A percentile compares a stretch with the other conserved stretches of the same genome.
These are phyloP conservation scores for Aureobasidium subglaciale DNA, from an alignment of 2,329 filamentous ascomycete genomes.

Conservation along the genomic window DNA sequence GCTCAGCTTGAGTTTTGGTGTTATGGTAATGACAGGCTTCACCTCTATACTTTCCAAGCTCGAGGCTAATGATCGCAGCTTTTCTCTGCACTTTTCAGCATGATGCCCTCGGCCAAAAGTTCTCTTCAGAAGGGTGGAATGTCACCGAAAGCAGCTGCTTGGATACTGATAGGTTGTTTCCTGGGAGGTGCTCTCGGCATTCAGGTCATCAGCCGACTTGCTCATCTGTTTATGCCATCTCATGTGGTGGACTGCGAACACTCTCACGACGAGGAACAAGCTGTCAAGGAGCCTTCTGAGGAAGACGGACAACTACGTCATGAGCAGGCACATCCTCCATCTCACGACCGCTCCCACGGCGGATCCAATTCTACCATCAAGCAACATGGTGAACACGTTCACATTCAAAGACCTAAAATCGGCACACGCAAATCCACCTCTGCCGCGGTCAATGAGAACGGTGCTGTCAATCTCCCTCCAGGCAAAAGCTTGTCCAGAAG, in stretches of 20 bases:
- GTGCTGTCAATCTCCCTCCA: neutral
- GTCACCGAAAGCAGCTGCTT: slow-evolving; percentile 58
- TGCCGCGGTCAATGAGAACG: neutral
- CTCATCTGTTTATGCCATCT: slow-evolving; percentile 69
- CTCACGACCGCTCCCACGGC: slow-evolving; percentile 11
- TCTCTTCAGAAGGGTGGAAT: slow-evolving; percentile 68
- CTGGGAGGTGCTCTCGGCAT: slow-evolving; percentile 67
- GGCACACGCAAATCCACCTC: neutral
- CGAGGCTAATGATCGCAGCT: slow-evolving; percentile 48
- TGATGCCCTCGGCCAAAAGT: slow-evolving; percentile 77
- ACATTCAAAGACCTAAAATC: neutral
- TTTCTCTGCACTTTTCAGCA: slow-evolving; percentile 86
- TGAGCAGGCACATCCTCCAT: slow-evolving; percentile 21
- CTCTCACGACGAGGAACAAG: slow-evolving; percentile 52
- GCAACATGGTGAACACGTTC: slow-evolving; percentile 9
- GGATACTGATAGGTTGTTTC: slow-evolving; percentile 64
- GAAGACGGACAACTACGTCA: slow-evolving; percentile 23
- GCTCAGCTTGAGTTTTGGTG: slow-evolving; percentile 85
- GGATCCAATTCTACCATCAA: neutral
- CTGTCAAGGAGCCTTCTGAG: slow-evolving; percentile 41
- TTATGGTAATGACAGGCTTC: slow-evolving; percentile 67
- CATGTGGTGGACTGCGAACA: slow-evolving; percentile 78
- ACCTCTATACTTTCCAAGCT: no score
- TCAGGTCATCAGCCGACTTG: slow-evolving; percentile 61
- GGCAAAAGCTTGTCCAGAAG: slow-evolving; percentile 18